Evolutionary conservation across 2,329 filamentous ascomycete species (phyloP), one percentile per base, ranked within the genome.

Genomic region (Calonectria montana): DNA sequence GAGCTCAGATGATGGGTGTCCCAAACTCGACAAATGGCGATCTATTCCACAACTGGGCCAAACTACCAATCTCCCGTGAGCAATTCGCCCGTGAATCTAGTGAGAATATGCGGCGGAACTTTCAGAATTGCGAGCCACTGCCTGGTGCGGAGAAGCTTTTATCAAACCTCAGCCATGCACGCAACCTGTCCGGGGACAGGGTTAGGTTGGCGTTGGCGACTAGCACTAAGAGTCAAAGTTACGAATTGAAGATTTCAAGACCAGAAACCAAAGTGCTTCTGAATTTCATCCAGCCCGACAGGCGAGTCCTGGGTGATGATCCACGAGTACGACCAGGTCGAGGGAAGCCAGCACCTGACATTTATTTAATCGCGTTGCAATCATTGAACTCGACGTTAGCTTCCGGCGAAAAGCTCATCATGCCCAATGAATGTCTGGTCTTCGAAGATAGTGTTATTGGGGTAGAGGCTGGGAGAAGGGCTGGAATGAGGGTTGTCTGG

Each of bases 391-490:
- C 84, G 25, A 84, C 87, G 3, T 78, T 91, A 16, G 82, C 84
- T 3, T 84, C 86, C 47, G 86, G 84, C 0, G 86, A 89, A 74
- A 78, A 83, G 23, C 43, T 73, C 16, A 90, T 95, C 66, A 83
- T 80, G 75, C 91, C 92, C 0, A 87, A 87, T 59, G 92, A 95
- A 80, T 94, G 93, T 78, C 83, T 95, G 2, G 93, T 94, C 0
- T 94, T 95, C 78, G 93, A 94, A 80, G 93, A 95, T 77, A 91
- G 90, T 55, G 91, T 94, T 16, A 89, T 91, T 0, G 93, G 93
- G 1, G 91, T 94, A 1, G 93, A 95, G 82, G 88, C 92, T 9
- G 93, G 91, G 8, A 83, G 93, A 68, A 87, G 93, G 76, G 93
- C 93, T 1, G 93, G 93, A 0, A 94, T 94, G 93, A 87, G 93